Percentiles rank a stretch among this genome's conserved stretches.
Conservation (phyloP, 163 green algal species). For the Scenedesmus sp. region DNA sequence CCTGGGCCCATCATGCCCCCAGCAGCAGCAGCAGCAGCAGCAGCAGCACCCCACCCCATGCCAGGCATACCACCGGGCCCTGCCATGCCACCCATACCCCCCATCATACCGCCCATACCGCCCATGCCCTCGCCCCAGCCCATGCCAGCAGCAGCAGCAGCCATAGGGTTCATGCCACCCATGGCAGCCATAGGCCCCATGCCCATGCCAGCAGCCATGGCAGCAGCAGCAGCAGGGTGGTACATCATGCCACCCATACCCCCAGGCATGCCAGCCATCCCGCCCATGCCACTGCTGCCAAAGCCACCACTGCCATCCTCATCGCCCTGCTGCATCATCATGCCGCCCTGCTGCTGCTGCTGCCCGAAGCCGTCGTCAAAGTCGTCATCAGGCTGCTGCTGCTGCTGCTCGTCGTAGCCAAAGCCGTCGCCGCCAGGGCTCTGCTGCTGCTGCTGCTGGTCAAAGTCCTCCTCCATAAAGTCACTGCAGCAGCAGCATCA, state of each 20-base stretch:
- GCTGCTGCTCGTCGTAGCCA: conserved; percentile 5
- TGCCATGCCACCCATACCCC: background rate
- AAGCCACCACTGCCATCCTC: background rate
- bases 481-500: conserved; percentile 4
- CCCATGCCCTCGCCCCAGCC: background rate
- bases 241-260: background rate
- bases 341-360: background rate
- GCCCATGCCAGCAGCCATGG: background rate
- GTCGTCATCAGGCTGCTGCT: conserved; percentile 6
- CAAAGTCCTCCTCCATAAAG: conserved; percentile 21
- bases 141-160: background rate
- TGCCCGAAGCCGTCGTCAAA: conserved; percentile 23
- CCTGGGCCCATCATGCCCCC: background rate
- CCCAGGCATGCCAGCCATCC: background rate
- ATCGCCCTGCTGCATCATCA: background rate
- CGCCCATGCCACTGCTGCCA: background rate
- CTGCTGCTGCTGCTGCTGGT: conserved; percentile 21
- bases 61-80: conserved; percentile 8
- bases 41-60: background rate
- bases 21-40: conserved; percentile 13
- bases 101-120: background rate
- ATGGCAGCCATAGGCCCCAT: background rate
- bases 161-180: background rate
- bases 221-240: background rate
- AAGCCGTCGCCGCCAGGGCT: background rate